phyloP scores from a whole-genome alignment of 78 protist species.

The Dictyostelium firmibasis region DNA sequence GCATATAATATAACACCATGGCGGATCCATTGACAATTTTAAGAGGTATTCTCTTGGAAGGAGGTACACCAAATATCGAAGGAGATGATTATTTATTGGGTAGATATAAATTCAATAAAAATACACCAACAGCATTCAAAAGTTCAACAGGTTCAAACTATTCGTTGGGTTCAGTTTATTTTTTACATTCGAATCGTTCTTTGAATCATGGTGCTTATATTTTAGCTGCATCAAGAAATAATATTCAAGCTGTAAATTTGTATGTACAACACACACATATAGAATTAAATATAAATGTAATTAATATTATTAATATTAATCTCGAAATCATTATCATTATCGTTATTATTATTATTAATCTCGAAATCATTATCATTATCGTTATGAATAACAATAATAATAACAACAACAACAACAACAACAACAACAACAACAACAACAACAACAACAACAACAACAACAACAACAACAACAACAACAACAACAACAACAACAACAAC shows the following conservation, averaged over 20 bases:
- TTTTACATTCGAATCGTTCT: constrained; percentile 25
- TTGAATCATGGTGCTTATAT: constrained; percentile 61
- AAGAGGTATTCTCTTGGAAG: constrained; percentile 4
- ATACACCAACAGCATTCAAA: constrained; percentile 35
- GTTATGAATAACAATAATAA: too few relatives aligned
- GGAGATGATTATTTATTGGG: constrained; percentile 69
- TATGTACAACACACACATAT: too few relatives aligned
- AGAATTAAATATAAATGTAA: too few relatives aligned
- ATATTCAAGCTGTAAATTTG: constrained; percentile 31
- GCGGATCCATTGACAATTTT: constrained; percentile 69
- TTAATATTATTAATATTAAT: too few relatives aligned
- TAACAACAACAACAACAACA: too few relatives aligned
- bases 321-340: not conserved
- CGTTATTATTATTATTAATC: too few relatives aligned
- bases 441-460: too few relatives aligned
- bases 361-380: too few relatives aligned
- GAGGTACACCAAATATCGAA: constrained; percentile 10
- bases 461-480: too few relatives aligned
- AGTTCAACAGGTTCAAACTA: constrained; percentile 7
- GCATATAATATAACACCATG: constrained; percentile 21
- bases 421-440: too few relatives aligned
- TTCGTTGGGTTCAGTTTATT: constrained; percentile 37
- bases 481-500: too few relatives aligned
- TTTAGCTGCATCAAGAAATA: constrained; percentile 20
- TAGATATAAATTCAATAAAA: constrained; percentile 32